Evolutionary conservation across 192 early-diverging fungal genomes (phyloP), one percentile per base, ranked within the genome.

Genomic region (Gorgonomyces haynaldii): DNA sequence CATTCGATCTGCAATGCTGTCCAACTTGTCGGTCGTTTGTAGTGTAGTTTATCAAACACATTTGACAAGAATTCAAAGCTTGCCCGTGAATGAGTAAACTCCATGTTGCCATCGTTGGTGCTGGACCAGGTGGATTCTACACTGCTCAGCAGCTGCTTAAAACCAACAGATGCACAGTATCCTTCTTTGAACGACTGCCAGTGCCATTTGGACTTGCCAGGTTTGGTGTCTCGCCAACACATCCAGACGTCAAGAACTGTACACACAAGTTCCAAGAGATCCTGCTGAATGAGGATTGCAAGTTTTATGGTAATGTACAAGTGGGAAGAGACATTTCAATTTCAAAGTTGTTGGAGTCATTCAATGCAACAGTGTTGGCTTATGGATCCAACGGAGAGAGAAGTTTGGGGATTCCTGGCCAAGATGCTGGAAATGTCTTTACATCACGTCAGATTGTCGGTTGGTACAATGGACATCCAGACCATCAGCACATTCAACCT

Each of bases 191-290:
- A 53, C 57, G 69, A 21, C 65, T 89, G 0, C 87, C 89, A 0
- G 69, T 86, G 0, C 95, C 95, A 2, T 82, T 84, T 60, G 91
- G 95, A 1, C 69, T 96, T 4, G 89, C 89, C 20, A 76, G 91
- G 1, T 98, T 78, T 61, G 95, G 91, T 22, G 92, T 98, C 12
- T 91, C 95, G 17, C 89, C 95, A 3, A 89, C 95, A 61, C 95
- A 98, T 54, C 89, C 86, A 4, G 91, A 95, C 65, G 95, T 94
- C 19, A 98, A 98, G 83, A 89, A 89, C 58, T 84, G 85, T 15
- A 89, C 81, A 64, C 61, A 74, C 54, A 89, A 84, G 44, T 96
- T 98, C 56, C 81, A 89, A 37, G 67, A 82, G 21, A 81, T 91
- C 1, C 81, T 85, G 0, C 35, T 53, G 19, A 70, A 86, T 52